Conservation (phyloP, 2,329 filamentous ascomycete species). For the Didymella sp. region DNA sequence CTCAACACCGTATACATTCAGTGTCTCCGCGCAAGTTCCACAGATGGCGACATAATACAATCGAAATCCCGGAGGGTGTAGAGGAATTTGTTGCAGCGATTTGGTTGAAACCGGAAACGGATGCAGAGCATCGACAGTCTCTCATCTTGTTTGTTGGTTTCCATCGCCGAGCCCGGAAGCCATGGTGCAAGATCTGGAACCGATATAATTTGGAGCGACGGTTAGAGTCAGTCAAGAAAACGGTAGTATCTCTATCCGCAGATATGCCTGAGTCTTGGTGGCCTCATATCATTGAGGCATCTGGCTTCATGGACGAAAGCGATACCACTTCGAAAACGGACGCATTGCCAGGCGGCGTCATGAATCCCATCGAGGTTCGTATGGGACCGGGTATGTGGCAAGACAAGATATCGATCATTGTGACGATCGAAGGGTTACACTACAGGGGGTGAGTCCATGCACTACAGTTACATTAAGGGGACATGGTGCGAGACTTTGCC, state of each 20-base stretch:
- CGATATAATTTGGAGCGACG: background rate
- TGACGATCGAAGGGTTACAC: background rate
- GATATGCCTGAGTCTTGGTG: background rate
- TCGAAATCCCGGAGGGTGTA: background rate
- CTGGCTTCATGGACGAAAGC: background rate
- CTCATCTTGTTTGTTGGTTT: background rate
- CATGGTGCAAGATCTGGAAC: background rate
- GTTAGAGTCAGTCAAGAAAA: background rate
- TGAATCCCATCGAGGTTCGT: background rate
- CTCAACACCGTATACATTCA: background rate
- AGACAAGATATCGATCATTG: background rate
- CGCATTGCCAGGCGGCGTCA: background rate
- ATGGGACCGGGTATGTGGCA: background rate
- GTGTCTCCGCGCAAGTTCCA: background rate
- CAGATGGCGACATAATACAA: background rate
- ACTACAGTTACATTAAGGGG: too few relatives aligned
- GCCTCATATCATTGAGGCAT: background rate
- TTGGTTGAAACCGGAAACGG: background rate
- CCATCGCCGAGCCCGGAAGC: background rate
- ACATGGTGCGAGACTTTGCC: too few relatives aligned
- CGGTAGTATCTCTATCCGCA: background rate
- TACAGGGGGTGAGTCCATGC: background rate
- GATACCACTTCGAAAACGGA: background rate
- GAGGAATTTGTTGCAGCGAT: background rate
- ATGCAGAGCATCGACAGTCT: background rate